Evolutionary conservation across 139 green algal species (phyloP), one percentile per base, ranked within the genome.

Genomic region (Zygnema circumcarinatum): DNA sequence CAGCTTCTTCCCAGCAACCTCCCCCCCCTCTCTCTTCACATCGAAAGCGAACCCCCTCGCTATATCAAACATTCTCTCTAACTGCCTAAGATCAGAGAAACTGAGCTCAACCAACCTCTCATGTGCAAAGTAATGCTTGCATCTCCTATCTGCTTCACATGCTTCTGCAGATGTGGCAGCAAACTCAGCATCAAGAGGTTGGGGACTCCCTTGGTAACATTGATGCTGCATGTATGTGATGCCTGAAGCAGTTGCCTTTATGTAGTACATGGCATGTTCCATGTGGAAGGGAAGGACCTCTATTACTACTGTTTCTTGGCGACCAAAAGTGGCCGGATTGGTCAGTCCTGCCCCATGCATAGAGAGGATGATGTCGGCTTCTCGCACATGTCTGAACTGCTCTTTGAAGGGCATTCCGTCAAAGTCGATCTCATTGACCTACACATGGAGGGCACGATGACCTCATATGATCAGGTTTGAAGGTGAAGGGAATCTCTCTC

Each of bases 321-420:
- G 52, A 0, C 62, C 80, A 22, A 80, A 81, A 38, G 67, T 33
- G 0, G 25, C 42, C 56, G 80, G 80, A 69, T 86, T 86, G 40
- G 38, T 40, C 38, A 86, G 80, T 2, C 38, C 80, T 2, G 80
- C 80, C 62, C 80, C 80, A 41, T 86, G 80, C 54, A 86, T 38
- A 31, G 80, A 86, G 40, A 86, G 21, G n/a, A 86, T 86, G 54
- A 86, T 80, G 54, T 86, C 80, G 53, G 80, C 80, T 40, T n/a
- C 22, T 25, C 35, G 80, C 2, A 86, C 67, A 38, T 39, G 2
- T 22, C 32, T 29, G 1, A 86, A 83, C 80, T 86, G 80, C 33
- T 80, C 42, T 69, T 32, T 83, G 80, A 86, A 86, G 20, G 80
- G 41, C 80, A 86, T 54, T 62, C 41, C 38, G 40, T 62, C 67